A percentile compares a stretch with the other conserved stretches of the same genome.
Evolutionary conservation across 257 asterid genomes (phyloP).

Genomic region (Plectranthus barbatus): DNA sequence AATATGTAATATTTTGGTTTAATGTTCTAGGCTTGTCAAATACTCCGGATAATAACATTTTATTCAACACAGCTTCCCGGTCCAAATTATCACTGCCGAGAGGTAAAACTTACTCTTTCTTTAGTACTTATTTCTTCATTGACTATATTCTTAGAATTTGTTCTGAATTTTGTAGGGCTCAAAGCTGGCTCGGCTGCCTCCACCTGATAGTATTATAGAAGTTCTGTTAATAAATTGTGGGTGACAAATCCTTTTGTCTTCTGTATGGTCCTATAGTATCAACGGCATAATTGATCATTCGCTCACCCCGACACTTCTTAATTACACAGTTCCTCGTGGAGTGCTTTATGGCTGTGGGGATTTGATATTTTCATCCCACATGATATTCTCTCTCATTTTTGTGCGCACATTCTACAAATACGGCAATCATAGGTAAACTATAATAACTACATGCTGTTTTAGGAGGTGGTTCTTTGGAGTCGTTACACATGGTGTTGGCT

Average conservation of each 20-base stretch:
- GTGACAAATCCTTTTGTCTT: constrained; percentile 21
- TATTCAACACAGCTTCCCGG: constrained; percentile 98
- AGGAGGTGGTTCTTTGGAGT: not conserved
- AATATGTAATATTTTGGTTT: not conserved
- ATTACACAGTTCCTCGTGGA: constrained; percentile 74
- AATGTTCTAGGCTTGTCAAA: constrained; percentile 67
- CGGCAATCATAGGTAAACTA: constrained; percentile 64
- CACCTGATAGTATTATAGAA: constrained; percentile 55
- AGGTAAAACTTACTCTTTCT: constrained; percentile 33
- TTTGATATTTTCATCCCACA: constrained; percentile 93
- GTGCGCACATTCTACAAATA: constrained; percentile 85
- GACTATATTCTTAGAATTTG: constrained; percentile 10
- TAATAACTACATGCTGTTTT: not conserved
- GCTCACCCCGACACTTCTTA: constrained; percentile 6
- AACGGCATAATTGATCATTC: not conserved
- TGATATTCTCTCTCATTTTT: constrained; percentile 91
- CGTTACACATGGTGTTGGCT: not conserved
- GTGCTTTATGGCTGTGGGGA: constrained; percentile 97
- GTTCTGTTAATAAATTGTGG: constrained; percentile 41
- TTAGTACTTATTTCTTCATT: not conserved
- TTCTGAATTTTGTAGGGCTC: constrained; percentile 58
- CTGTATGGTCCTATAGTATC: not conserved
- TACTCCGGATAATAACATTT: constrained; percentile 82
- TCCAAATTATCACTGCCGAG: constrained; percentile 96
- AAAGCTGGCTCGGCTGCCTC: constrained; percentile 83